Evolutionary conservation across 73 alveolate genomes (phyloP).

Genomic region (Paramecium bursaria): DNA sequence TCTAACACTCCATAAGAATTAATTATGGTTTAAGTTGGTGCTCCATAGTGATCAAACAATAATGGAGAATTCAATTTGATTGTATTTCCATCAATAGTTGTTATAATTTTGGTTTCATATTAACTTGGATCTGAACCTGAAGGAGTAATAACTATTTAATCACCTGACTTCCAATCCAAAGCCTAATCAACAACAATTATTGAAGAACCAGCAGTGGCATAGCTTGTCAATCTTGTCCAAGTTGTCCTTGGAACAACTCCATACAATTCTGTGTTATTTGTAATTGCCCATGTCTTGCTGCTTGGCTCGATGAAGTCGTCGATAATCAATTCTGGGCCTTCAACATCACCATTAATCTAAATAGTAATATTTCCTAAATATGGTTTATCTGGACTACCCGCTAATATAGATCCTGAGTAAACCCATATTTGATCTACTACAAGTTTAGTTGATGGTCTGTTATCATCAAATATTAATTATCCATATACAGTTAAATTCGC

Average conservation of each 20-base stretch:
- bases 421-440: slow-evolving; percentile 44
- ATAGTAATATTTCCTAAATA: slow-evolving; percentile 18
- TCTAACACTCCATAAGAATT: slow-evolving; percentile 55
- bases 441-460: neutral
- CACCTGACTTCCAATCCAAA: slow-evolving; percentile 69
- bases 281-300: slow-evolving; percentile 49
- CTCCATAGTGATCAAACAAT: slow-evolving; percentile 66
- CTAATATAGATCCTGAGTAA: slow-evolving; percentile 1
- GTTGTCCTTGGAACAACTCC: slow-evolving; percentile 54
- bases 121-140: slow-evolving; percentile 61
- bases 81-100: slow-evolving; percentile 46
- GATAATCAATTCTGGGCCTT: neutral
- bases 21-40: slow-evolving; percentile 53
- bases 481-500: slow-evolving; percentile 39
- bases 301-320: slow-evolving; percentile 19
- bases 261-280: slow-evolving; percentile 31
- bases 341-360: neutral
- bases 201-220: slow-evolving; percentile 63
- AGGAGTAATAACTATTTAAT: slow-evolving; percentile 62
- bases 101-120: slow-evolving; percentile 42
- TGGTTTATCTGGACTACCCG: neutral
- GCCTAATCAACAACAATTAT: slow-evolving; percentile 34
- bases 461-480: neutral
- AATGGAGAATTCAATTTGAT: slow-evolving; percentile 43
- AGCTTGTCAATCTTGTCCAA: slow-evolving; percentile 57